Base-by-base conservation (phyloP, 148 eudicot genomes). In the Chenopodium album region DNA sequence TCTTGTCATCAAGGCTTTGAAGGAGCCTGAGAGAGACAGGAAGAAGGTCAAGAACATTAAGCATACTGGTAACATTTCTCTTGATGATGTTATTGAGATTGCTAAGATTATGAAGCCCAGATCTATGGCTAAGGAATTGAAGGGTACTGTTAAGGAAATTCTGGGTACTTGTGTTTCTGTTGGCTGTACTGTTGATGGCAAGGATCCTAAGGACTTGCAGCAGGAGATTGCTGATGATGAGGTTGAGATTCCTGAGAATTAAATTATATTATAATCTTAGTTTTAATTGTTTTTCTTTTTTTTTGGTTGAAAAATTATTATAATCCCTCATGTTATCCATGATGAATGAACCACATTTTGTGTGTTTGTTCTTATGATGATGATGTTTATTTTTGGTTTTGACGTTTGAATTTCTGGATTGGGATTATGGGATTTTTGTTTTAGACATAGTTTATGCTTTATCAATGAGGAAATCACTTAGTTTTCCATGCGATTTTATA, bases 101-200 rank as follows among this genome's bases (percentile, higher is more conserved):
- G 85, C 85, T 4, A 73, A 34, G 59, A 26, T 83, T 9, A 83
- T 83, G 85, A 63, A 76, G 12, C 73, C 74, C 0, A 83, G 85
- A 37, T 83, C 85, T 5, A 83, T 83, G 85, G 85, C 85, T 6
- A 83, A 78, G 60, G 77, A 78, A 9, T 65, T 83, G 78, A 73
- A 73, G 65, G 85, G 85, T 0, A 73, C 82, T 34, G 85, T 83
- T 14, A 83, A 83, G 75, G 85, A 83, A 79, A 83, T 83, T 50
- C 26, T 83, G 17, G 85, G 85, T 2, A 83, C 85, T 31, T 83
- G 85, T 65, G 85, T 83, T 44, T 47, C 67, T 29, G 82, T 83
- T 23, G 85, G 85, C 0, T 83, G 85, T 52, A 83, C 85, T 72
- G 85, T 83, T 64, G 85, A 83, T 56, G 85, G 85, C 1, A 83